phyloP scores from a whole-genome alignment of 768 basidiomycete species.

The Macrolepiota albuminosa region DNA sequence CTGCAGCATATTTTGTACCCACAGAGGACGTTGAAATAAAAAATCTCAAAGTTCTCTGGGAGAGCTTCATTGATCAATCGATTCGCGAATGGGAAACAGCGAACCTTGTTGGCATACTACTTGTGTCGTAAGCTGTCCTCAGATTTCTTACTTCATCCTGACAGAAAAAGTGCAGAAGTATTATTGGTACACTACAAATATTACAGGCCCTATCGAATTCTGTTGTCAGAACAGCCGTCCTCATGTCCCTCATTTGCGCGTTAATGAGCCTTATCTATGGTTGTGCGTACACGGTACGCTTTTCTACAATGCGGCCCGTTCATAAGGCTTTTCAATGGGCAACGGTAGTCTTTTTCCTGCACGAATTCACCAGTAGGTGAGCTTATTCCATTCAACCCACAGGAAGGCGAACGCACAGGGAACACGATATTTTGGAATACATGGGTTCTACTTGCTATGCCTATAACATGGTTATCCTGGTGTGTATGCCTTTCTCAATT shows the following conservation, averaged over 20 bases:
- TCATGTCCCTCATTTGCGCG: constrained; percentile 62
- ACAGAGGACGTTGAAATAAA: neutral
- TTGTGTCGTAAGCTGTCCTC: constrained; percentile 34
- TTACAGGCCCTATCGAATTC: constrained; percentile 49
- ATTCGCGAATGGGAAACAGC: constrained; percentile 69
- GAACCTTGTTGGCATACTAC: constrained; percentile 67
- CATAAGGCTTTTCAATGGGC: constrained; percentile 68
- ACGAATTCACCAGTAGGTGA: neutral
- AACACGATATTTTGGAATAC: constrained; percentile 43
- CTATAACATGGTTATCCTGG: constrained; percentile 69
- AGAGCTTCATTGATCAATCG: constrained; percentile 63
- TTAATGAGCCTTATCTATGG: constrained; percentile 71
- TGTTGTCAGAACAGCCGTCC: constrained; percentile 53
- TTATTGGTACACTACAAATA: constrained; percentile 64
- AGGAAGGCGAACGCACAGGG: constrained; percentile 13
- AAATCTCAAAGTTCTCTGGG: constrained; percentile 44
- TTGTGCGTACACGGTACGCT: constrained; percentile 71
- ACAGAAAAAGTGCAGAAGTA: constrained; percentile 39
- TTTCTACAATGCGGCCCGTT: constrained; percentile 69
- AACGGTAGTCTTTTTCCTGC: neutral
- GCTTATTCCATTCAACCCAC: neutral
- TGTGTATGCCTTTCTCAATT: constrained; percentile 15
- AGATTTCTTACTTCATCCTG: neutral
- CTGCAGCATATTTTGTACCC: neutral
- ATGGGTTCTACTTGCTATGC: constrained; percentile 59